Evolutionary conservation across 208 protist genomes (phyloP).

Genomic region (Acanthamoeba triangularis): DNA sequence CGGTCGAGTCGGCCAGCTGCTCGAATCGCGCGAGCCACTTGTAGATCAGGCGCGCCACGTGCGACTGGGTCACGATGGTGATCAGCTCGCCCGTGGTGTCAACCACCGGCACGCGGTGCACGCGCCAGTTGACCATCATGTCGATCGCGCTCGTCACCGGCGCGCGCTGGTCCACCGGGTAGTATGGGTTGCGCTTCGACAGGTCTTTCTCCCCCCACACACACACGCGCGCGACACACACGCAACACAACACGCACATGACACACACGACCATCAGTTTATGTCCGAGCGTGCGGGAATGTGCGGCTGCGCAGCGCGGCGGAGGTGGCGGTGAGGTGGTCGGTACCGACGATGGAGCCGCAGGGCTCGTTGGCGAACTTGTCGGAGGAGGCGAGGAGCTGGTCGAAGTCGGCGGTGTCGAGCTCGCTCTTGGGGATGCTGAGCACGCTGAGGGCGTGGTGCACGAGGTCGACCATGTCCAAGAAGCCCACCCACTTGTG

Average conservation of each 20-base stretch:
- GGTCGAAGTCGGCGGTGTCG: slow-evolving; percentile 46
- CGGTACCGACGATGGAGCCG: slow-evolving; percentile 76
- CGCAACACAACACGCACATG: too few relatives aligned
- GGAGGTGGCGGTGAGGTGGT: too few relatives aligned
- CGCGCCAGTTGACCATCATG: slow-evolving; percentile 80
- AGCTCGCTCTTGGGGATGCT: slow-evolving; percentile 74
- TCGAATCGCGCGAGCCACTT: slow-evolving; percentile 11
- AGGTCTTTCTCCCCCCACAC: slow-evolving; percentile 19
- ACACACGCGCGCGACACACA: not conserved
- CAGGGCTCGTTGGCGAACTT: slow-evolving; percentile 69
- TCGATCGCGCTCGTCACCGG: slow-evolving; percentile 77
- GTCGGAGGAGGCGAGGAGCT: slow-evolving; percentile 65
- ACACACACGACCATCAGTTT: too few relatives aligned
- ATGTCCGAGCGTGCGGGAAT: not conserved
- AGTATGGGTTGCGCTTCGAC: slow-evolving; percentile 74
- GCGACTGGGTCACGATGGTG: slow-evolving; percentile 78
- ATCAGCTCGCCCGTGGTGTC: slow-evolving; percentile 69
- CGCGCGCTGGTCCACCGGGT: slow-evolving; percentile 77
- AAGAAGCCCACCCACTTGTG: slow-evolving; percentile 79
- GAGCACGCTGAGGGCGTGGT: slow-evolving; percentile 72
- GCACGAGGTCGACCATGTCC: slow-evolving; percentile 81
- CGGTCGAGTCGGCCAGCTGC: not conserved
- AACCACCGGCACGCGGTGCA: slow-evolving; percentile 80
- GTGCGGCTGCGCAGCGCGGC: too few relatives aligned
- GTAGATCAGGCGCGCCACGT: slow-evolving; percentile 65